These are phyloP conservation scores for Epicoccum nigrum DNA, from an alignment of 2,329 filamentous ascomycete genomes.

Conservation along the genomic window DNA sequence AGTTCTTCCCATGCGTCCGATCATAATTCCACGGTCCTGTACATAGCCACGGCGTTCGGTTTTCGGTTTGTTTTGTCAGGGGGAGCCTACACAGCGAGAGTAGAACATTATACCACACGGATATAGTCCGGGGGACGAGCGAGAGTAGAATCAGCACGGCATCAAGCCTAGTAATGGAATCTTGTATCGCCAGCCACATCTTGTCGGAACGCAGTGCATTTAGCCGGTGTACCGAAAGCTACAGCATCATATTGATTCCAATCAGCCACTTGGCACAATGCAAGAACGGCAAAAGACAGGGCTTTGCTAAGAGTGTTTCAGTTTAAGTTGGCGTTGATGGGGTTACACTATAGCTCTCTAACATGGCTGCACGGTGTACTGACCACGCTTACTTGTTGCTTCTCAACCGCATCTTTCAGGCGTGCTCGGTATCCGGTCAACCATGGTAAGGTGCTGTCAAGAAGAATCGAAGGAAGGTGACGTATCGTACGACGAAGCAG, in stretches of 20 bases:
- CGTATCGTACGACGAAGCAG: no score
- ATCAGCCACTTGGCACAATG: neutral
- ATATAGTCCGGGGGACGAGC: constrained; percentile 15
- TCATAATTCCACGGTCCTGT: constrained; percentile 12
- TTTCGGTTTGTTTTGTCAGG: constrained; percentile 10
- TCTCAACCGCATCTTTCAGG: no score
- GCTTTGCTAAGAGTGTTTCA: no score
- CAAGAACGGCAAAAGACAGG: no score
- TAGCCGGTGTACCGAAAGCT: neutral
- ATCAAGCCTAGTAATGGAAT: neutral
- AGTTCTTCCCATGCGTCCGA: no score
- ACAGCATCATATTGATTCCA: neutral
- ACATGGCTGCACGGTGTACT: no score
- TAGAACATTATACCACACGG: constrained; percentile 39
- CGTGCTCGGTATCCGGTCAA: no score
- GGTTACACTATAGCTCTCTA: no score
- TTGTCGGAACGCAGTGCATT: neutral
- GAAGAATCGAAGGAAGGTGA: no score
- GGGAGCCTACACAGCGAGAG: constrained; percentile 26
- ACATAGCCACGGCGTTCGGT: constrained; percentile 20
- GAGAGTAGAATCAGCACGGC: constrained; percentile 22
- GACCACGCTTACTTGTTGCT: no score
- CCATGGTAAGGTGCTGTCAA: no score
- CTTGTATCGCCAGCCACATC: neutral
- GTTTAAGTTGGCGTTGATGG: no score